Evolutionary conservation across 352 stramenopile species (phyloP), one percentile per base, ranked within the genome.

Genomic region (Nothophytophthora sp.): DNA sequence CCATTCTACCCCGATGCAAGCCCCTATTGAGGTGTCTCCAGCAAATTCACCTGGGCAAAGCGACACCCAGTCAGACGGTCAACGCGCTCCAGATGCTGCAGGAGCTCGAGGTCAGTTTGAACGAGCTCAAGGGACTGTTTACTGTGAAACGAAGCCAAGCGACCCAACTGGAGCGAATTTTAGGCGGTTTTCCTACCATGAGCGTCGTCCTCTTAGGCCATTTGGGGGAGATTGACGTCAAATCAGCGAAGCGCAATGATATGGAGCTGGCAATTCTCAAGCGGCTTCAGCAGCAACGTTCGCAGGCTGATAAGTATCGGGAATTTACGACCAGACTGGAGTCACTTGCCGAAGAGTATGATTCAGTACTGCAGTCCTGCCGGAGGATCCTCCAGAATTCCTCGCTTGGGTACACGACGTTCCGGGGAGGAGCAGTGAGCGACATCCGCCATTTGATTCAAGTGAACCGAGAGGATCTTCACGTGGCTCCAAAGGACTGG

Each of bases 401-500:
- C 3, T 52, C 55, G 24, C 37, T 76, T 11, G 39, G 57, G 30
- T 76, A 60, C 41, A 44, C 39, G 29, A 57, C 53, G 27, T 63
- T 73, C 39, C 51, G 60, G 48, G 63, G 50, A 19, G 63, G 59
- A 10, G 49, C 55, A 5, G 20, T 66, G 11, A 64, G 45, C 15
- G 55, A 61, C 29, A 65, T 60, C 22, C 48, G 45, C 48, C 67
- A 76, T 38, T 30, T 70, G 50, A 63, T 70, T 35, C 42, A 67
- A 57, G 56, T 71, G 5, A 43, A 47, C 4, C 62, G 62, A 16
- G n/a, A 43, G 9, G 42, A 60, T 11, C 51, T 71, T 24, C 27
- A 61, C 18, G 22, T 11, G 9, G 66, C 82, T 24, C 68, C 73
- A 1, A 25, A 45, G 23, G 57, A 53, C 19, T 85, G 73, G 73